A percentile compares a stretch with the other conserved stretches of the same genome.
Evolutionary conservation across 371 early-diverging fungal genomes (phyloP).

Genomic region (Circinella minor): DNA sequence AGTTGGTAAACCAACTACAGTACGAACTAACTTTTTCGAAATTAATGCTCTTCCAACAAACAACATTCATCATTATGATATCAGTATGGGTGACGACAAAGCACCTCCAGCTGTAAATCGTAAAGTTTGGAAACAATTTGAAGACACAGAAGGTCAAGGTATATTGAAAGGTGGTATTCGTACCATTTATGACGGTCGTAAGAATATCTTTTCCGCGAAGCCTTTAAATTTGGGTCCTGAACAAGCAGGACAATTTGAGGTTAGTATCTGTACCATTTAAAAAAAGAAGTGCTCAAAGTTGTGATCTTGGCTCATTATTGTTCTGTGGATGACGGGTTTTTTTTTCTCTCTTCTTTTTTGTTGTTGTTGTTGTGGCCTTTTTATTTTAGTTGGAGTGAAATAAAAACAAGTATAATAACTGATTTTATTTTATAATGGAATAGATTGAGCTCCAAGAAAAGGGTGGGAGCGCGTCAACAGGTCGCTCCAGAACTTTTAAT

Average conservation of each 20-base stretch:
- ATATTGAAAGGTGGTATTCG: constrained; percentile 27
- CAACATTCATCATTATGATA: constrained; percentile 47
- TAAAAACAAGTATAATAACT: too few relatives aligned
- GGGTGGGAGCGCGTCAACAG: constrained; percentile 10
- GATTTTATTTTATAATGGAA: neutral
- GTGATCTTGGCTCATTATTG: too few relatives aligned
- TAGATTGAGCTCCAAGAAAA: constrained; percentile 19
- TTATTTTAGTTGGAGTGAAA: too few relatives aligned
- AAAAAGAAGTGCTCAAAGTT: too few relatives aligned
- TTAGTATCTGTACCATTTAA: constrained; percentile 9
- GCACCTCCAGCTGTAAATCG: constrained; percentile 39
- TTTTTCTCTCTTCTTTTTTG: too few relatives aligned
- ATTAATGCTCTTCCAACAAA: constrained; percentile 35
- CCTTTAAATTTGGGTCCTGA: constrained; percentile 35
- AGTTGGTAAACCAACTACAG: constrained; percentile 18
- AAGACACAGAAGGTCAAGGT: constrained; percentile 10
- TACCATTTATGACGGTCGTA: constrained; percentile 57
- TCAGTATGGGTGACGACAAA: constrained; percentile 24
- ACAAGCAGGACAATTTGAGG: constrained; percentile 41
- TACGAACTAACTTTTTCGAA: constrained; percentile 46
- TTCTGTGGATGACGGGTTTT: too few relatives aligned
- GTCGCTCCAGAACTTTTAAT: constrained; percentile 20
- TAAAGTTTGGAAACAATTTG: constrained; percentile 46
- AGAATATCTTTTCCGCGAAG: constrained; percentile 47
- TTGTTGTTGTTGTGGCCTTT: too few relatives aligned